These are phyloP conservation scores for Eucalyptus tenuipes DNA, from an alignment of 345 rosid species.

Conservation along the genomic window DNA sequence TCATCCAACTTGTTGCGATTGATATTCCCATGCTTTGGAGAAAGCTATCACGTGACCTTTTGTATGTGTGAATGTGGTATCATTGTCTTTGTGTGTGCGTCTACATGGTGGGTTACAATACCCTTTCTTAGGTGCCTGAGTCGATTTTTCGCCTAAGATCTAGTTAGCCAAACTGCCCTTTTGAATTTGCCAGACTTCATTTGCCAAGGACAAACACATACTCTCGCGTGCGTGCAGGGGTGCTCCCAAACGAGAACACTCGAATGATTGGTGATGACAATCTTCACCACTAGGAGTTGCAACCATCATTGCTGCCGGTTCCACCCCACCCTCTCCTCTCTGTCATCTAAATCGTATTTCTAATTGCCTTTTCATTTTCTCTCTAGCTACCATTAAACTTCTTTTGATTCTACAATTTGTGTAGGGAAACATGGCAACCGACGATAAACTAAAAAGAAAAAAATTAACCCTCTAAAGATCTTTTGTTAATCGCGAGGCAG, in stretches of 20 bases:
- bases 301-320: no score
- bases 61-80: background rate
- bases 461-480: constrained; percentile 12
- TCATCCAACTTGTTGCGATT: background rate
- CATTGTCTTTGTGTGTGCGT: background rate
- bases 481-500: constrained; percentile 89
- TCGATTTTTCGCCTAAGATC: background rate
- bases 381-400: background rate
- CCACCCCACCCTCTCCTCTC: background rate
- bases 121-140: background rate
- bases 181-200: background rate
- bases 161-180: background rate
- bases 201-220: background rate
- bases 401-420: background rate
- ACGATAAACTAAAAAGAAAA: background rate
- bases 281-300: no score
- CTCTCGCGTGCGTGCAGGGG: background rate
- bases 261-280: no score
- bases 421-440: background rate
- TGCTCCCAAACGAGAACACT: no score
- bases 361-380: background rate
- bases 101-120: background rate
- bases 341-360: background rate
- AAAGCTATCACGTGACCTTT: background rate
- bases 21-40: background rate